Evolutionary conservation across 768 basidiomycete species (phyloP).

Genomic region (Tricholoma bakamatsutake): DNA sequence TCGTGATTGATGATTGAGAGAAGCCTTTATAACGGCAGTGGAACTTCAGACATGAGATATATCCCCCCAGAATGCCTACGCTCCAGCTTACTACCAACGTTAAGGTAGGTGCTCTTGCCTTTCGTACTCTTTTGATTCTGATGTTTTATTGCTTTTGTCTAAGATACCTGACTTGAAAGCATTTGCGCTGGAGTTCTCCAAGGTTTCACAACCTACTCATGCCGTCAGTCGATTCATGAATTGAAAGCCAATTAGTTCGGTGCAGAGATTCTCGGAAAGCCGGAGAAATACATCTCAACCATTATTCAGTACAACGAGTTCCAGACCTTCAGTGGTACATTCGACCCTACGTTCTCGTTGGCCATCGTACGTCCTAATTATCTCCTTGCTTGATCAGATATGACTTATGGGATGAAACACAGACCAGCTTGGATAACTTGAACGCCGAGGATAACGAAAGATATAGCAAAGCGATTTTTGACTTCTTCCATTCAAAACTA

Average conservation of each 20-base stretch:
- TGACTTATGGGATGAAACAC: background rate
- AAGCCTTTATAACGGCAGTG: too few relatives aligned
- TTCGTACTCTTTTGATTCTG: background rate
- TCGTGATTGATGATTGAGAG: too few relatives aligned
- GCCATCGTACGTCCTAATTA: constrained; percentile 40
- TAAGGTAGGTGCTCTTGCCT: constrained; percentile 21
- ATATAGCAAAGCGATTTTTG: constrained; percentile 52
- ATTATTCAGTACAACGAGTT: constrained; percentile 52
- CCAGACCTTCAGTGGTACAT: constrained; percentile 54
- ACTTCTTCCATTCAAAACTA: constrained; percentile 50
- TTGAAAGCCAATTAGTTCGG: constrained; percentile 33
- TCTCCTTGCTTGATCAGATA: background rate
- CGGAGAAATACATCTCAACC: constrained; percentile 48
- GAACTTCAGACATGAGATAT: background rate
- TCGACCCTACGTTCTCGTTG: constrained; percentile 62
- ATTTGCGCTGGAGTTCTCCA: constrained; percentile 49
- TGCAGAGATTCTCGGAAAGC: constrained; percentile 49
- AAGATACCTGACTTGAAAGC: constrained; percentile 33
- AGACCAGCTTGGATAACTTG: constrained; percentile 58
- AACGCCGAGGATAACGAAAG: constrained; percentile 38
- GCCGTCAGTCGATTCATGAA: background rate
- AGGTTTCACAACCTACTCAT: constrained; percentile 29
- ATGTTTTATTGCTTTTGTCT: background rate
- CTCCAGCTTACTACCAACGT: constrained; percentile 40
- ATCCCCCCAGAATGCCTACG: constrained; percentile 28